phyloP scores from a whole-genome alignment of 352 stramenopile genomes.

The Pythium volutum region DNA sequence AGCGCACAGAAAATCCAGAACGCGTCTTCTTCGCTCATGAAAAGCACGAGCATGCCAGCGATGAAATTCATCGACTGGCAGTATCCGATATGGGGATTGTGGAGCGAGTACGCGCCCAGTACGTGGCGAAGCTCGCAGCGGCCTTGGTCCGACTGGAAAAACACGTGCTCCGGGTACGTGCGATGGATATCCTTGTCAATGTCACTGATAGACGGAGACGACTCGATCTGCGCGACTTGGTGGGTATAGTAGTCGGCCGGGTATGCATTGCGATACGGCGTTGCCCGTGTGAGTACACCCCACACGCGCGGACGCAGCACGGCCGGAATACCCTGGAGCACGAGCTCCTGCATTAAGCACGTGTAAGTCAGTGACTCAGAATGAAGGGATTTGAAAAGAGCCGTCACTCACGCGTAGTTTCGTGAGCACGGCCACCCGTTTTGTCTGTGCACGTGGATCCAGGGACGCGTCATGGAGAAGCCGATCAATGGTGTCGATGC shows the following conservation, averaged over 20 bases:
- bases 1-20: conserved; percentile 82
- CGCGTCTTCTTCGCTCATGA: conserved; percentile 68
- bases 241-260: conserved; percentile 30
- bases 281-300: conserved; percentile 35
- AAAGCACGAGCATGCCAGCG: conserved; percentile 59
- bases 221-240: conserved; percentile 24
- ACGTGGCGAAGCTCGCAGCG: conserved; percentile 52
- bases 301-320: conserved; percentile 42
- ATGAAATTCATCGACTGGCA: conserved; percentile 84
- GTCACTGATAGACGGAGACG: conserved; percentile 34
- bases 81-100: conserved; percentile 56
- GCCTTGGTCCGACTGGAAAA: conserved; percentile 48
- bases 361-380: not conserved
- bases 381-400: not conserved
- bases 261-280: conserved; percentile 30
- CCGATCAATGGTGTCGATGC: conserved; percentile 34
- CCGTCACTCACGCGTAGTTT: conserved; percentile 23
- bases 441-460: not conserved
- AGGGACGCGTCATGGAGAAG: conserved; percentile 23
- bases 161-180: conserved; percentile 60
- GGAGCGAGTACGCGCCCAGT: conserved; percentile 51
- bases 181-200: conserved; percentile 67
- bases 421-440: conserved; percentile 10
- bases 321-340: conserved; percentile 39
- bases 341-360: conserved; percentile 27